These are phyloP conservation scores for Beauveria scarabaeidicola DNA, from an alignment of 2,329 filamentous ascomycete species.

Conservation along the genomic window DNA sequence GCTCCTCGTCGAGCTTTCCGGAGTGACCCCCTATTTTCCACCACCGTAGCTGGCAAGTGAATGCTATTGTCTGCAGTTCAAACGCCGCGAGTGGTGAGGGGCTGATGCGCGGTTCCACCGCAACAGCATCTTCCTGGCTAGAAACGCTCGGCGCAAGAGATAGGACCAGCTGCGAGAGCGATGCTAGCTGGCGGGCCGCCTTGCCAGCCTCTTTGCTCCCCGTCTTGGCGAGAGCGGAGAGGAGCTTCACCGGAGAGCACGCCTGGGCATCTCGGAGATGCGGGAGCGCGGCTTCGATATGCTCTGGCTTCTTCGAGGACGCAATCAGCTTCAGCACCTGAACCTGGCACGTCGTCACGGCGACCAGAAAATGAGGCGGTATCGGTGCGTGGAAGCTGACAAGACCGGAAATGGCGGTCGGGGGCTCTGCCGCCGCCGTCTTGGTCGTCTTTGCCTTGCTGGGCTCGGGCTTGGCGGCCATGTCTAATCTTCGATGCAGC, in stretches of 20 bases:
- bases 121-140: conserved; percentile 49
- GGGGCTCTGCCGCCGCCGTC: conserved; percentile 20
- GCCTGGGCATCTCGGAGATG: conserved; percentile 43
- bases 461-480: conserved; percentile 8
- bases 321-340: conserved; percentile 57
- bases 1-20: conserved; percentile 52
- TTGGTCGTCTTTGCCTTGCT: conserved; percentile 23
- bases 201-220: conserved; percentile 44
- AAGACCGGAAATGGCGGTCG: conserved; percentile 43
- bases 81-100: conserved; percentile 50
- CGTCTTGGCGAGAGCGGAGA: conserved; percentile 38
- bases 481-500: conserved; percentile 55
- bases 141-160: conserved; percentile 61
- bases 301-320: conserved; percentile 47
- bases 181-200: conserved; percentile 56
- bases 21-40: conserved; percentile 56
- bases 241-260: conserved; percentile 50
- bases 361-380: conserved; percentile 35
- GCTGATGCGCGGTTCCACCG: conserved; percentile 44
- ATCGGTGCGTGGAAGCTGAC: conserved; percentile 49
- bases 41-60: conserved; percentile 54
- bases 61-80: conserved; percentile 54
- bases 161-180: conserved; percentile 55
- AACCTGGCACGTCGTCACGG: conserved; percentile 57
- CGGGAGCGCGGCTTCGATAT: conserved; percentile 49